Percentiles rank a stretch among this genome's conserved stretches.
phyloP scores from a whole-genome alignment of 164 flowering plant species.

The Sextonia rubra region DNA sequence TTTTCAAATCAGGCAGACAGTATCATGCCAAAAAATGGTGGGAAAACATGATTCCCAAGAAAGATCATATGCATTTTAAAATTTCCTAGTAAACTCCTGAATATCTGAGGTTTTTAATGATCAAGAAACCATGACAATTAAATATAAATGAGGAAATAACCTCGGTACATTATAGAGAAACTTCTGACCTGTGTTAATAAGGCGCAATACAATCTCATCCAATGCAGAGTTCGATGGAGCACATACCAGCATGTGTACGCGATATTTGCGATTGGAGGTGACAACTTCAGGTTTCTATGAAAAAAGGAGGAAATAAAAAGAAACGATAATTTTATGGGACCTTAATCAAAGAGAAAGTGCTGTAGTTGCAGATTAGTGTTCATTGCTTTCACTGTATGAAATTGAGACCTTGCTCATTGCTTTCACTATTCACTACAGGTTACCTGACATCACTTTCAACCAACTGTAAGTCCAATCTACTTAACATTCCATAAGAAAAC shows the following conservation, averaged over 20 bases:
- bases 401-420: no score
- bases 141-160: neutral
- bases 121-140: neutral
- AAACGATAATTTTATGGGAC: neutral
- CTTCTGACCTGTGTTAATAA: conserved; percentile 56
- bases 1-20: no score
- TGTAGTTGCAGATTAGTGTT: neutral
- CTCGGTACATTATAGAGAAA: neutral
- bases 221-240: conserved; percentile 99
- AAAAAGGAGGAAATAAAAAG: conserved; percentile 10
- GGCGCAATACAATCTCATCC: conserved; percentile 95
- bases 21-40: no score
- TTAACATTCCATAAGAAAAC: neutral
- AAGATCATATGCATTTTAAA: no score
- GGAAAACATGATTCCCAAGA: no score
- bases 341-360: neutral
- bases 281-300: conserved; percentile 90
- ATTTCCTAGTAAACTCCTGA: no score
- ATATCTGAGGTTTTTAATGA: no score
- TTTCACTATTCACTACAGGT: no score
- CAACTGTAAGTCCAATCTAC: no score
- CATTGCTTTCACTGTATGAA: neutral
- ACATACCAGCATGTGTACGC: conserved; percentile 92
- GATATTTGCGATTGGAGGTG: conserved; percentile 78
- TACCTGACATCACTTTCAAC: no score